Evolutionary conservation across 768 basidiomycete species (phyloP), one percentile per base, ranked within the genome.

Genomic region (Tulasnella sp.): DNA sequence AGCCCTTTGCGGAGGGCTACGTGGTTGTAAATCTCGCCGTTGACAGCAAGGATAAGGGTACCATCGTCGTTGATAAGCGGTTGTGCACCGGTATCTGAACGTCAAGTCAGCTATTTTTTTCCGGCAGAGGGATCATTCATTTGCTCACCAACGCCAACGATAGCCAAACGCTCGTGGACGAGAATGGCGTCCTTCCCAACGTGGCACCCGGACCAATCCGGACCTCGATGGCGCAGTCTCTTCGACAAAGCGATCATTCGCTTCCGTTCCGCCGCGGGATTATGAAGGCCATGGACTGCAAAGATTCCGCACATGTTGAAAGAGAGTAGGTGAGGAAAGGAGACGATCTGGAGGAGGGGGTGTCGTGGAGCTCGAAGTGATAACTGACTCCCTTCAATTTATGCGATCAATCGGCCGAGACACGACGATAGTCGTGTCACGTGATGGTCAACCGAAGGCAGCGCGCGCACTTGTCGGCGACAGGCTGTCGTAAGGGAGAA

Each of bases 11-110:
- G 80, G 50, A 98, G 80, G 15, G 83, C 76, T 55, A 87, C 71
- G 67, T 98, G 90, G 75, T 98, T 99, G 77, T 99, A 99, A 65
- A 99, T 98, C 72, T 99, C 96, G 50, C 96, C 96, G 70, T 99
- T 99, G 67, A 99, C 96, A 58, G 86, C 80, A 53, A 99, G 83
- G 62, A 84, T 78, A 61, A 82, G 65, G 64, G 84, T 86, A 52
- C 82, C 85, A 62, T 97, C 90, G 21, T 87, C 79, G 70, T 85
- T 91, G 57, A 83, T 70, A 42, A 99, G 76, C 12, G 96, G 96
- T 68, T 99, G 96, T 17, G 96, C 96, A 61, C 96, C 96, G 35
- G 92, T 84, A 67, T 98, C 94, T 98, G 65, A 49, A 39, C 45
- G 25, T 9, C 27, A 43, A 12, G 6, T 60, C 42, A 49, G 61